Percentiles rank a stretch among this genome's conserved stretches.
Conservation (phyloP, 768 basidiomycete genomes). For the Gymnopilus junonius region DNA sequence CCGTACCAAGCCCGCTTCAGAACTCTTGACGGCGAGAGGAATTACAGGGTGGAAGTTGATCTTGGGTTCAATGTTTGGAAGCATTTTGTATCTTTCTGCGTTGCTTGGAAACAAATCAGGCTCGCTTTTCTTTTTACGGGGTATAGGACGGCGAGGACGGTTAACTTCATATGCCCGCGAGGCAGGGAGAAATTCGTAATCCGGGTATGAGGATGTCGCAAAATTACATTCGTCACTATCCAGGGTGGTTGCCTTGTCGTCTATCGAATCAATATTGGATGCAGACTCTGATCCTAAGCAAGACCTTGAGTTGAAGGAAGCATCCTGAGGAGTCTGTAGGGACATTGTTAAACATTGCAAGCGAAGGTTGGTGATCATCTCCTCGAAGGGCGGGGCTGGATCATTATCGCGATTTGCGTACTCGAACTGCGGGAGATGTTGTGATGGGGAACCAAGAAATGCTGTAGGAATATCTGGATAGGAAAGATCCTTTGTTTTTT, state of each 20-base stretch:
- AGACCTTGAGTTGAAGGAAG: constrained; percentile 22
- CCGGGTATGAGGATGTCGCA: constrained; percentile 27
- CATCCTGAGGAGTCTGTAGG: constrained; percentile 17
- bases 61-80: not conserved
- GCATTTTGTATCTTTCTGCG: not conserved
- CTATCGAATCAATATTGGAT: not conserved
- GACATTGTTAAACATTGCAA: constrained; percentile 36
- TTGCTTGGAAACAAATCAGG: not conserved
- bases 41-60: not conserved
- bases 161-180: not conserved
- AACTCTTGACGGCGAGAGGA: not conserved
- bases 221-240: constrained; percentile 43
- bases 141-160: not conserved
- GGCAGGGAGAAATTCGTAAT: not conserved
- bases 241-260: no score
- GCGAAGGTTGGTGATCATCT: constrained; percentile 51
- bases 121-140: not conserved
- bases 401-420: constrained; percentile 21
- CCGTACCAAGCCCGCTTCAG: not conserved
- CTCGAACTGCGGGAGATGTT: constrained; percentile 35
- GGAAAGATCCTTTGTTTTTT: constrained; percentile 20
- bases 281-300: not conserved
- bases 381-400: constrained; percentile 38
- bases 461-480: constrained; percentile 50
- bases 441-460: constrained; percentile 45